These are phyloP conservation scores for Penicillium sp. DNA, from an alignment of 2,329 filamentous ascomycete genomes.

Conservation along the genomic window DNA sequence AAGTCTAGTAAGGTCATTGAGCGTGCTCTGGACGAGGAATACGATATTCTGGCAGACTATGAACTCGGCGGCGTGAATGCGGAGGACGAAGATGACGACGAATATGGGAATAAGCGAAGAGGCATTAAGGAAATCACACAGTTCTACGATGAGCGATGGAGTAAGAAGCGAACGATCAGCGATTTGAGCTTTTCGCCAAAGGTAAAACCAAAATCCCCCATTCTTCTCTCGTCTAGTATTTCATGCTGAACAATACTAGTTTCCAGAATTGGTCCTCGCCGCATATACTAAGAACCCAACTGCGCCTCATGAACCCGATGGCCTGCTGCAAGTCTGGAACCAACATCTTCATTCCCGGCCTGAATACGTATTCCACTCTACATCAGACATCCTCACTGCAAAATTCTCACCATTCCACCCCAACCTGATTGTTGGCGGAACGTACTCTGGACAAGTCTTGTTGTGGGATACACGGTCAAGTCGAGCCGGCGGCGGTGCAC, in stretches of 20 bases:
- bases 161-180: conserved; percentile 95
- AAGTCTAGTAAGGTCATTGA: conserved; percentile 96
- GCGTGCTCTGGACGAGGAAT: conserved; percentile 88
- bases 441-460: conserved; percentile 93
- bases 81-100: conserved; percentile 74
- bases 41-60: conserved; percentile 94
- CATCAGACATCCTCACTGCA: conserved; percentile 89
- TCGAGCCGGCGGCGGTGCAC: conserved; percentile 61
- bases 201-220: conserved; percentile 38
- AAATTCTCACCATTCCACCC: conserved; percentile 99
- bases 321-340: conserved; percentile 95
- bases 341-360: conserved; percentile 88
- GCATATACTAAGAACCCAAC: conserved; percentile 97
- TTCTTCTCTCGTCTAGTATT: no score
- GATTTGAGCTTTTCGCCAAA: conserved; percentile 94
- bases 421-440: conserved; percentile 90
- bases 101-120: conserved; percentile 44
- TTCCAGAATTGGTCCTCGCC: conserved; percentile 85
- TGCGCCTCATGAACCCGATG: conserved; percentile 88
- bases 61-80: conserved; percentile 70
- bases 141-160: conserved; percentile 93
- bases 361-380: conserved; percentile 94
- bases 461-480: conserved; percentile 94
- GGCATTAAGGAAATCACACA: conserved; percentile 75
- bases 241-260: conserved; percentile 40